A percentile compares a stretch with the other conserved stretches of the same genome.
Conservation (phyloP, 2,329 filamentous ascomycete genomes). For the Sporothrix pseudoabietina region DNA sequence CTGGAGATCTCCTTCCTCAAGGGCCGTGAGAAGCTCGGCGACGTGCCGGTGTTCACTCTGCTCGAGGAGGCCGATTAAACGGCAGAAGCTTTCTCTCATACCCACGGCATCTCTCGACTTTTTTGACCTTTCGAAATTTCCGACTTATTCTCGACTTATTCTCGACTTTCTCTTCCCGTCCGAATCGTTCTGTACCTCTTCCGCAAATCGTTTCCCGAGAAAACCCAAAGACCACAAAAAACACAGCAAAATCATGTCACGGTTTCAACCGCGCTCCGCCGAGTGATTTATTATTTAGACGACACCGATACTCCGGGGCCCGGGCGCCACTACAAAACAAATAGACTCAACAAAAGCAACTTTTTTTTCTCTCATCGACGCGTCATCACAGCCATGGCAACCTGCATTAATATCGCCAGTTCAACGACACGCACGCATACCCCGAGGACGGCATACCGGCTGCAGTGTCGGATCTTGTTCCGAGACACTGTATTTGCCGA, state of each 20-base stretch:
- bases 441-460: not conserved
- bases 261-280: not conserved
- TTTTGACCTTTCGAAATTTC: not conserved
- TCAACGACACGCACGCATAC: not conserved
- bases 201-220: not conserved
- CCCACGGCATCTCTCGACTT: not conserved
- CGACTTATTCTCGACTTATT: not conserved
- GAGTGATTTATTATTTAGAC: not conserved
- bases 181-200: not conserved
- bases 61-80: slow-evolving; percentile 53
- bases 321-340: not conserved
- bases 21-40: slow-evolving; percentile 84
- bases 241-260: not conserved
- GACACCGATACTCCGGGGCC: not conserved
- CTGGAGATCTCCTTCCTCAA: slow-evolving; percentile 93
- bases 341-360: slow-evolving; percentile 18
- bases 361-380: not conserved
- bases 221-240: not conserved
- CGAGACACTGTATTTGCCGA: not conserved
- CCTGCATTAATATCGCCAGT: slow-evolving; percentile 1
- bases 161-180: not conserved
- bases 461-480: not conserved
- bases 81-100: not conserved
- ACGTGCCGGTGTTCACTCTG: slow-evolving; percentile 76
- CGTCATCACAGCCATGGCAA: not conserved